Base-by-base conservation (phyloP, 2,329 filamentous ascomycete genomes). In the Daldinia eschscholtzii region DNA sequence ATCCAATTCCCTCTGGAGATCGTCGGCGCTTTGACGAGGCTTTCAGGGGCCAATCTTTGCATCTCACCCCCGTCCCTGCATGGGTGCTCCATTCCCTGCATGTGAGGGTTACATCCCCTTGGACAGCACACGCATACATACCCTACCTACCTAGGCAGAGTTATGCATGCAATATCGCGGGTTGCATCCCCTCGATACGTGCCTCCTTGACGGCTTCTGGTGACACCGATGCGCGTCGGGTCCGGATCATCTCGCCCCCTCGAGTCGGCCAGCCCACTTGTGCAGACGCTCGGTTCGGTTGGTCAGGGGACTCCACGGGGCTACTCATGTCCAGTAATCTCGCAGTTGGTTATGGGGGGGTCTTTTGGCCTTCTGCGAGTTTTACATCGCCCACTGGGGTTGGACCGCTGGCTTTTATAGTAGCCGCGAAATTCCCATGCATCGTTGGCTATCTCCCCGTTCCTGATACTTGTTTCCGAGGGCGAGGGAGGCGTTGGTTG, bases 251-350 rank as follows among this genome's bases (percentile, higher is more conserved):
- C 59, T 58, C 53, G 13, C 28, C 57, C 63, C 50, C 52, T 37
- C 7, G 63, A 61, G 63, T 50, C 63, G 50, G 52, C 63, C 58
- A 57, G 63, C 63, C 57, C 63, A 65, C 63, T 65, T 65, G 57
- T 42, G 62, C 46, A 59, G 66, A 57, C 48, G 53, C 61, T 20
- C 66, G 66, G 66, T 42, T 68, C 62, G 58, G 66, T 68, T 68
- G 66, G 66, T 68, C 12, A 65, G 66, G 58, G 66, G 66, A 64
- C 62, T 65, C 61, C 66, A 35, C 26, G n/a, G 44, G 28, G 53
- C 37, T 57, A 42, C 53, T 57, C 53, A 33, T 35, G 28, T 46
- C 57, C 20, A 59, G 57, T 59, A 46, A 30, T 41, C 28, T 46
- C 35, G 18, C 30, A 33, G 50, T 60, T 6, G 46, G 48, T 20